phyloP scores from a whole-genome alignment of 805 yeast genomes.

The Saccharomyces paradoxus region DNA sequence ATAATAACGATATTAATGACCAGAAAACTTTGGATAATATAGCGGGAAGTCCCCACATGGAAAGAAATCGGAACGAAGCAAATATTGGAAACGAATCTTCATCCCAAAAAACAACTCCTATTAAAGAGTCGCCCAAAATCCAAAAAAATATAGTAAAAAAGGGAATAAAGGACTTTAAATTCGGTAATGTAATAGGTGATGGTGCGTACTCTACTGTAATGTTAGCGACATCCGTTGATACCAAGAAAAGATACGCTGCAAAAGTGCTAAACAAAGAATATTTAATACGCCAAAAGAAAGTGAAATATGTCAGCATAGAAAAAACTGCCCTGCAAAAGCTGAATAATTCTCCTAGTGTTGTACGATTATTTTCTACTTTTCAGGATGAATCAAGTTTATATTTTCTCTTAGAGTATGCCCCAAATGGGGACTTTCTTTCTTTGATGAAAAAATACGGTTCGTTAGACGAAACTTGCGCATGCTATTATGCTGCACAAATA shows the following conservation, averaged over 20 bases:
- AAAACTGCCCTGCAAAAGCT: constrained; percentile 70
- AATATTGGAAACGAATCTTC: neutral
- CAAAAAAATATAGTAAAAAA: constrained; percentile 42
- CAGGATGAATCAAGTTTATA: constrained; percentile 69
- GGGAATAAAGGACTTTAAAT: constrained; percentile 76
- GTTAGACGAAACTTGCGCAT: constrained; percentile 57
- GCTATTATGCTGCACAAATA: constrained; percentile 65
- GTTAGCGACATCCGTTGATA: constrained; percentile 71
- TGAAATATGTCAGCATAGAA: constrained; percentile 76
- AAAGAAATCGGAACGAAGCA: neutral
- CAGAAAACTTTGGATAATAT: neutral
- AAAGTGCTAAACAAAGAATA: constrained; percentile 71
- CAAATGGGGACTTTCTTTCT: constrained; percentile 67
- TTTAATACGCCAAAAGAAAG: constrained; percentile 73
- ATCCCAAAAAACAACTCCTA: neutral
- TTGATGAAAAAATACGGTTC: constrained; percentile 64
- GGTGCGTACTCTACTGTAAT: constrained; percentile 94
- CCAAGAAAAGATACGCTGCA: constrained; percentile 68
- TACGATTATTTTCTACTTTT: constrained; percentile 66
- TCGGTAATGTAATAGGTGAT: constrained; percentile 84
- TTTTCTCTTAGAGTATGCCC: constrained; percentile 70
- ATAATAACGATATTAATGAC: neutral
- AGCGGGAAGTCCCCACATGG: neutral
- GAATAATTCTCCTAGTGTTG: constrained; percentile 51
- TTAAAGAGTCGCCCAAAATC: neutral